phyloP scores from a whole-genome alignment of 495 filamentous ascomycete species.

The Penicillium macrosclerotiorum region DNA sequence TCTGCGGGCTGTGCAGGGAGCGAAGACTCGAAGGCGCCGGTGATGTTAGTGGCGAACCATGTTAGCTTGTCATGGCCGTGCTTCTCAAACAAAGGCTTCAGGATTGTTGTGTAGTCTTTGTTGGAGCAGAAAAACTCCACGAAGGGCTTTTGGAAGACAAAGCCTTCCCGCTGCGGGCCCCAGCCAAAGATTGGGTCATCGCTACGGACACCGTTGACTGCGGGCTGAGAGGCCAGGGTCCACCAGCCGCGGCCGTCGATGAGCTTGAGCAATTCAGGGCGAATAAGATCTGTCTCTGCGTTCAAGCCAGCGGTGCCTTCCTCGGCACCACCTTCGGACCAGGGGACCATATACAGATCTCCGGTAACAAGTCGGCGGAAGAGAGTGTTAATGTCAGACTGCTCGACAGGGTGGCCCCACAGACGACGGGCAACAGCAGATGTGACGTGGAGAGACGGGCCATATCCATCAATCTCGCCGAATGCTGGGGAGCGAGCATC shows the following conservation, averaged over 20 bases:
- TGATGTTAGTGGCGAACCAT: constrained; percentile 79
- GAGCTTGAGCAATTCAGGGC: constrained; percentile 65
- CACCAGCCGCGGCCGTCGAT: constrained; percentile 79
- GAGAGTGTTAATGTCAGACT: constrained; percentile 68
- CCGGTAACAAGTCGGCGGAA: constrained; percentile 80
- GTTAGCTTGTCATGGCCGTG: constrained; percentile 63
- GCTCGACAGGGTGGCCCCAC: constrained; percentile 74
- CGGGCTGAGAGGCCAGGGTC: constrained; percentile 95
- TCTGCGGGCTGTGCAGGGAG: constrained; percentile 36
- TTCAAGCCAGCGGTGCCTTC: constrained; percentile 49
- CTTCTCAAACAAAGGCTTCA: constrained; percentile 60
- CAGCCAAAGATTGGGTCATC: constrained; percentile 84
- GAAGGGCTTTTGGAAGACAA: constrained; percentile 97
- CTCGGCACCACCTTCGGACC: constrained; percentile 83
- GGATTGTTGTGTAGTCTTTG: constrained; percentile 58
- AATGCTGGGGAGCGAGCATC: constrained; percentile 88
- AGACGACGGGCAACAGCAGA: constrained; percentile 71
- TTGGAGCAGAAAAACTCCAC: constrained; percentile 88
- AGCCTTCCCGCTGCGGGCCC: constrained; percentile 83
- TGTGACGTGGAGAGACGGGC: constrained; percentile 83
- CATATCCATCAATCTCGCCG: constrained; percentile 93
- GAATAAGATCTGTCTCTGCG: constrained; percentile 79
- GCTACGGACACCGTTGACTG: constrained; percentile 79
- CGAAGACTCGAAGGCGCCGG: constrained; percentile 68
- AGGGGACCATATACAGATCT: constrained; percentile 73